These are phyloP conservation scores for Nakazawaea peltata DNA, from an alignment of 805 yeast species.

Conservation along the genomic window DNA sequence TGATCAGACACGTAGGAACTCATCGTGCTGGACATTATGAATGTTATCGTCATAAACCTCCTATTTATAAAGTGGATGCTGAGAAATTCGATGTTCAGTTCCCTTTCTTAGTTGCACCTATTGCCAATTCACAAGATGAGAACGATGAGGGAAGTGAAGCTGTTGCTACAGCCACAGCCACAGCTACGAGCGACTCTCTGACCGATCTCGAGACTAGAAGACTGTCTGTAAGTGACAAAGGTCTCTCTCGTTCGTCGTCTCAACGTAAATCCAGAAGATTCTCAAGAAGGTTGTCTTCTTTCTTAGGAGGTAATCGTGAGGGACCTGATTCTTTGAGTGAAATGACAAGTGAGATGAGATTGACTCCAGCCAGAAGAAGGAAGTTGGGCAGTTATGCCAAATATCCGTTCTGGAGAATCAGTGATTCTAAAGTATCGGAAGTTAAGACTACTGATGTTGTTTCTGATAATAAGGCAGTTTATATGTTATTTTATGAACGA, in stretches of 20 bases:
- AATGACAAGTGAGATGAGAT: slow-evolving; percentile 1
- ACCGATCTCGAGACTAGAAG: slow-evolving; percentile 4
- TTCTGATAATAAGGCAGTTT: slow-evolving; percentile 67
- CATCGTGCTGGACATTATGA: slow-evolving; percentile 90
- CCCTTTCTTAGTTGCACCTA: slow-evolving; percentile 5
- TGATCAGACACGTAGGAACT: slow-evolving; percentile 82
- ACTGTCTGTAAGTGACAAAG: slow-evolving; percentile 1
- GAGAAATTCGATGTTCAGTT: slow-evolving; percentile 5
- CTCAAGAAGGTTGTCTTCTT: slow-evolving; percentile 7
- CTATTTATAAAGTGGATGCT: slow-evolving; percentile 39
- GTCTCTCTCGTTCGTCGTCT: slow-evolving; percentile 5
- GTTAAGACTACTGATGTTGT: slow-evolving; percentile 49
- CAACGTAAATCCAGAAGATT: slow-evolving; percentile 3
- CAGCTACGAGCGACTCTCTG: neutral
- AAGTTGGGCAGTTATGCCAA: slow-evolving; percentile 47
- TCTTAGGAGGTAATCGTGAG: slow-evolving; percentile 3
- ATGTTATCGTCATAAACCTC: slow-evolving; percentile 73
- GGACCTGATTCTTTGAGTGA: neutral
- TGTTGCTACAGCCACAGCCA: slow-evolving; percentile 3
- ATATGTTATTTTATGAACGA: slow-evolving; percentile 77
- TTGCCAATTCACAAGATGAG: neutral
- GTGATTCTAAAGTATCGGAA: slow-evolving; percentile 69
- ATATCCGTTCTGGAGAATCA: slow-evolving; percentile 76
- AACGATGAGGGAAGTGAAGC: neutral
- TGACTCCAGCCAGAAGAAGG: slow-evolving; percentile 18